A percentile compares a stretch with the other conserved stretches of the same genome.
These are phyloP conservation scores for Triticum timopheevii DNA, from an alignment of 176 grass and related monocot genomes.

Conservation along the genomic window DNA sequence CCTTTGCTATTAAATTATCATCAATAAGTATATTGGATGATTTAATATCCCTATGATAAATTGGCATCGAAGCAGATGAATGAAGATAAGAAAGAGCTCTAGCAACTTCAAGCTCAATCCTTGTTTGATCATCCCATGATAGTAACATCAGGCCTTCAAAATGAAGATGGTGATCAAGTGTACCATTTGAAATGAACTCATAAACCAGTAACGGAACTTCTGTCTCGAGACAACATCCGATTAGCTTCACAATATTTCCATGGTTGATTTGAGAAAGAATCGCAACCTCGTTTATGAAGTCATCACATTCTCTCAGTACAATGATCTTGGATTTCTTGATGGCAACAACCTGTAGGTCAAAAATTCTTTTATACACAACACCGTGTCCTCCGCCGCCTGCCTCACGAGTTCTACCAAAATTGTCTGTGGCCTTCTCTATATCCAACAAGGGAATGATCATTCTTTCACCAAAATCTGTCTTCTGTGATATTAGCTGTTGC, in stretches of 20 bases:
- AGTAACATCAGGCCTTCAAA: background rate
- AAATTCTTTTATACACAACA: background rate
- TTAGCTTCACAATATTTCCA: background rate
- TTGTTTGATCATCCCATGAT: background rate
- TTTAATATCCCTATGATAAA: background rate
- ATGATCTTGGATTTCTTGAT: constrained; percentile 17
- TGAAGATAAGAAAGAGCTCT: background rate
- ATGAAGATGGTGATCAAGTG: background rate
- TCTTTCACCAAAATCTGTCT: constrained; percentile 4
- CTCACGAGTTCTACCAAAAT: background rate
- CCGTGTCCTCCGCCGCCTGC: background rate
- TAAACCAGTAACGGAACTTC: background rate
- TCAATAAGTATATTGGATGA: background rate
- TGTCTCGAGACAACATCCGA: background rate
- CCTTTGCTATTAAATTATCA: background rate
- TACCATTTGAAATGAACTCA: constrained; percentile 3
- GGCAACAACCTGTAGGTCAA: background rate
- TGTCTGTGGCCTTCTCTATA: background rate
- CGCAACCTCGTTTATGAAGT: constrained; percentile 21
- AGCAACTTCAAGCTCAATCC: background rate
- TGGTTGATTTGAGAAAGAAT: constrained; percentile 24
- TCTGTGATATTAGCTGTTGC: background rate
- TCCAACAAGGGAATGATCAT: background rate
- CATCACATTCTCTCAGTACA: background rate
- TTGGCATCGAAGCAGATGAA: background rate